These are phyloP conservation scores for Mycosphaerelloides madeirae DNA, from an alignment of 2,329 filamentous ascomycete genomes.

Conservation along the genomic window DNA sequence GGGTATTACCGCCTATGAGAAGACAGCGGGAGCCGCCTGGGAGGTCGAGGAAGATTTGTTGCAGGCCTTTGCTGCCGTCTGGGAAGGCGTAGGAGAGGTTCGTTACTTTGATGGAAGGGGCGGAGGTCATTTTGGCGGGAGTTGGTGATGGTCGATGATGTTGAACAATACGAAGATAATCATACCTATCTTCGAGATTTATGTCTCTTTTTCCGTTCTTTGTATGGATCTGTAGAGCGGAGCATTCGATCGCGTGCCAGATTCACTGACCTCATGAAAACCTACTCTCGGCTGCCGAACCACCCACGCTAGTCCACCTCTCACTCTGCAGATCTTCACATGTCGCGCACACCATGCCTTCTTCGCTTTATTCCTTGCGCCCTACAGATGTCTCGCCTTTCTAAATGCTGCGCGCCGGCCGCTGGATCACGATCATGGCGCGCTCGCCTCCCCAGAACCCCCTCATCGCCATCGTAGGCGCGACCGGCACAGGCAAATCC, in stretches of 20 bases:
- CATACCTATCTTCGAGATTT: not conserved
- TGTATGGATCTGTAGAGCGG: too few species aligned
- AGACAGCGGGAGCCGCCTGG: constrained; percentile 82
- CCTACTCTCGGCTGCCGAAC: too few species aligned
- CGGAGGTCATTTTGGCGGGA: constrained; percentile 16
- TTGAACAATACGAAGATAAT: too few species aligned
- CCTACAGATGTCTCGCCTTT: too few species aligned
- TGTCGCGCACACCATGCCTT: not conserved
- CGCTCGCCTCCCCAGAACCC: constrained; percentile 40
- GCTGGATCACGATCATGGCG: constrained; percentile 17
- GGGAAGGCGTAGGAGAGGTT: constrained; percentile 84
- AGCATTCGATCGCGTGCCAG: too few species aligned
- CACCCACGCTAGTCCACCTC: too few species aligned
- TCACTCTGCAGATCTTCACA: not conserved
- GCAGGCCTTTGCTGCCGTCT: constrained; percentile 74
- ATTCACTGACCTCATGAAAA: too few species aligned
- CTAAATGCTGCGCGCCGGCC: constrained; percentile 7
- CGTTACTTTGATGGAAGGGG: constrained; percentile 65
- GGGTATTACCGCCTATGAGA: constrained; percentile 68
- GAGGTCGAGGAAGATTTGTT: constrained; percentile 67
- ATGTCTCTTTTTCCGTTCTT: not conserved
- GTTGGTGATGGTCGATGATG: not conserved
- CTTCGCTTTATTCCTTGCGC: too few species aligned
- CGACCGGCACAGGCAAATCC: constrained; percentile 90
- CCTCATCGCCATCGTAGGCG: constrained; percentile 76